phyloP scores from a whole-genome alignment of 768 basidiomycete species.

The Pholiota molesta region DNA sequence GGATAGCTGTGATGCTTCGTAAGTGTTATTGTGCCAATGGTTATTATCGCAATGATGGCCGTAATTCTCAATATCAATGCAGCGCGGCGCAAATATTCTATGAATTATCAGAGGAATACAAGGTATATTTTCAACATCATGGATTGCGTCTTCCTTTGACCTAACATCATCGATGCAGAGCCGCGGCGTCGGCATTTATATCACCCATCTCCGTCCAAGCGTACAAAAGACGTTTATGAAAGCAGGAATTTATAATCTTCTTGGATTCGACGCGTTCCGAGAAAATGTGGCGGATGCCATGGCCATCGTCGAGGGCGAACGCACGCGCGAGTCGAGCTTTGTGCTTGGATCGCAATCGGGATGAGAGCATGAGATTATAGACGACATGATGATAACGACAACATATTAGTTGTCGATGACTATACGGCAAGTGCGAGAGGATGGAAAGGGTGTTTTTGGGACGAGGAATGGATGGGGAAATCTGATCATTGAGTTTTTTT shows the following conservation, averaged over 20 bases:
- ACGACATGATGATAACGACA: not conserved
- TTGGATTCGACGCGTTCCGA: slow-evolving; percentile 51
- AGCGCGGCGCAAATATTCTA: slow-evolving; percentile 86
- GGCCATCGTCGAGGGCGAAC: slow-evolving; percentile 36
- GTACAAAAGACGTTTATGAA: slow-evolving; percentile 47
- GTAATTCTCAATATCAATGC: not conserved
- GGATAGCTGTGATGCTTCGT: slow-evolving; percentile 91
- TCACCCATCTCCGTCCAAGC: slow-evolving; percentile 48
- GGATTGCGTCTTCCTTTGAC: not conserved
- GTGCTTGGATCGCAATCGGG: not conserved
- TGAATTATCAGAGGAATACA: slow-evolving; percentile 79
- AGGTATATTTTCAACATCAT: slow-evolving; percentile 41
- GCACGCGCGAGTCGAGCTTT: slow-evolving; percentile 19
- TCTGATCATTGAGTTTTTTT: not conserved
- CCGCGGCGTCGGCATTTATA: slow-evolving; percentile 52
- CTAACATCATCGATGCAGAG: slow-evolving; percentile 32
- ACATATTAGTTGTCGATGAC: not conserved
- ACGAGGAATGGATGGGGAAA: not conserved
- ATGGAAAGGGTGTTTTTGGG: too few relatives aligned
- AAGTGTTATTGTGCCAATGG: slow-evolving; percentile 27
- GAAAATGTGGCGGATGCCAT: slow-evolving; percentile 56
- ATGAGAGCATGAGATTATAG: not conserved
- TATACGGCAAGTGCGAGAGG: not conserved
- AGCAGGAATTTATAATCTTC: slow-evolving; percentile 52
- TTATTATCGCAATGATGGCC: slow-evolving; percentile 7